Conservation (phyloP, 2,329 filamentous ascomycete genomes). For the Trichoderma sp. region DNA sequence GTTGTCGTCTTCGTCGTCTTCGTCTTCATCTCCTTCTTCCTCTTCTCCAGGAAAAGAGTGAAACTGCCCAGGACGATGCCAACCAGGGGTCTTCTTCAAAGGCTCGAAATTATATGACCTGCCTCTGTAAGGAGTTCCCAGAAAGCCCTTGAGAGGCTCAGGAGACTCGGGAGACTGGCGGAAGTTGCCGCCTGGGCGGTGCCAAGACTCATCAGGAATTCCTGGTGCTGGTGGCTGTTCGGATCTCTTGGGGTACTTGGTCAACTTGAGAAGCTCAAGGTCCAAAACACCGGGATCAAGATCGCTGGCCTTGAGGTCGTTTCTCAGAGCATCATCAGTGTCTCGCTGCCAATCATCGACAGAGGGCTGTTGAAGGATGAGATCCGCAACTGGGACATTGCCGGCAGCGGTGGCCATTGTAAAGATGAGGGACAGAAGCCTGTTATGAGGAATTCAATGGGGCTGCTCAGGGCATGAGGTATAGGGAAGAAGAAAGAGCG, state of each 20-base stretch:
- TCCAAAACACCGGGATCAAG: constrained; percentile 13
- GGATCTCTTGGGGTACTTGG: neutral
- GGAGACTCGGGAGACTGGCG: too few relatives aligned
- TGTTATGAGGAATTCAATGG: neutral
- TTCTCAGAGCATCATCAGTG: neutral
- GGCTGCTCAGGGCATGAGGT: neutral
- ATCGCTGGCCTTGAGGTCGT: neutral
- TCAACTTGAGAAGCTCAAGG: constrained; percentile 6
- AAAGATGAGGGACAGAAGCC: neutral
- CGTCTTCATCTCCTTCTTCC: too few relatives aligned
- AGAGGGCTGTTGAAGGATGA: neutral
- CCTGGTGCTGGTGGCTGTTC: neutral
- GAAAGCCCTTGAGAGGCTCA: neutral
- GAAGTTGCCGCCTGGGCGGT: neutral
- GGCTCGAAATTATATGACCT: neutral
- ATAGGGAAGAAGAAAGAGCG: neutral
- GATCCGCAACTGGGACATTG: neutral
- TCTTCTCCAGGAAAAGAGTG: neutral
- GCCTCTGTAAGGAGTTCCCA: neutral
- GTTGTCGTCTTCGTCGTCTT: neutral
- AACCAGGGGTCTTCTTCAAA: neutral
- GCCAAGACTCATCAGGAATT: neutral
- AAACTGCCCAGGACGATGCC: neutral
- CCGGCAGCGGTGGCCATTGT: neutral
- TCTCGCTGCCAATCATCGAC: neutral